Evolutionary conservation across 768 basidiomycete species (phyloP).

Genomic region (Tulasnella sp.): DNA sequence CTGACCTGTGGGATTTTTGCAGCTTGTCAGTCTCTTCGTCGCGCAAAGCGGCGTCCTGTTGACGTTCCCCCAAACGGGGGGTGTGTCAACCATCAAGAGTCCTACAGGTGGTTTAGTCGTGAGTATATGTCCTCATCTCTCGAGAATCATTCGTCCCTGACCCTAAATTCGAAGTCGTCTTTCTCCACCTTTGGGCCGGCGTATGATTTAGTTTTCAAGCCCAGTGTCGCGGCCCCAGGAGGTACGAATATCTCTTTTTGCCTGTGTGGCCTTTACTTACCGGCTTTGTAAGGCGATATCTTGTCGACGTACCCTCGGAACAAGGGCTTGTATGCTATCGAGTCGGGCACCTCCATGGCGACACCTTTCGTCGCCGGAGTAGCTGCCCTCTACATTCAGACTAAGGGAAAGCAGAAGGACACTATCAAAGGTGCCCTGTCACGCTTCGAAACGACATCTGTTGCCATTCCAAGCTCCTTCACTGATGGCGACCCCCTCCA

Average conservation of each 20-base stretch:
- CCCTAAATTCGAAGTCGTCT: conserved; percentile 12
- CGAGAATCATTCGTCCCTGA: no score
- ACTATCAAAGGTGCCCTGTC: background rate
- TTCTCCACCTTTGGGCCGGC: conserved; percentile 28
- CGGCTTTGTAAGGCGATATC: conserved; percentile 16
- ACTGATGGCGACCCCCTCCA: conserved; percentile 17
- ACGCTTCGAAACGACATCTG: conserved; percentile 20
- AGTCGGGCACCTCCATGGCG: conserved; percentile 18
- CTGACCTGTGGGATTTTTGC: background rate
- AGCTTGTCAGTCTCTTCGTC: conserved; percentile 4
- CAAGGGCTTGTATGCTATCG: conserved; percentile 12
- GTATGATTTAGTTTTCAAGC: conserved; percentile 25
- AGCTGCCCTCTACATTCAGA: conserved; percentile 19
- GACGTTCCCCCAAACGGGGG: conserved; percentile 14
- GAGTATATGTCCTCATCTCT: background rate
- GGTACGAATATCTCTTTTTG: background rate
- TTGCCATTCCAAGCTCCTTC: conserved; percentile 9
- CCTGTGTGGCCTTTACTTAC: no score
- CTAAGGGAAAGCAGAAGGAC: background rate
- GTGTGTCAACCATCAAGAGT: background rate
- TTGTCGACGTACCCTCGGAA: conserved; percentile 19
- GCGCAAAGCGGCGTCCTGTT: background rate
- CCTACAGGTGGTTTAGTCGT: conserved; percentile 22
- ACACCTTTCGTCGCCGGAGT: conserved; percentile 20
- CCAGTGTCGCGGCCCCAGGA: conserved; percentile 24